These are phyloP conservation scores for Heritiera fomes DNA, from an alignment of 345 rosid genomes.

Conservation along the genomic window DNA sequence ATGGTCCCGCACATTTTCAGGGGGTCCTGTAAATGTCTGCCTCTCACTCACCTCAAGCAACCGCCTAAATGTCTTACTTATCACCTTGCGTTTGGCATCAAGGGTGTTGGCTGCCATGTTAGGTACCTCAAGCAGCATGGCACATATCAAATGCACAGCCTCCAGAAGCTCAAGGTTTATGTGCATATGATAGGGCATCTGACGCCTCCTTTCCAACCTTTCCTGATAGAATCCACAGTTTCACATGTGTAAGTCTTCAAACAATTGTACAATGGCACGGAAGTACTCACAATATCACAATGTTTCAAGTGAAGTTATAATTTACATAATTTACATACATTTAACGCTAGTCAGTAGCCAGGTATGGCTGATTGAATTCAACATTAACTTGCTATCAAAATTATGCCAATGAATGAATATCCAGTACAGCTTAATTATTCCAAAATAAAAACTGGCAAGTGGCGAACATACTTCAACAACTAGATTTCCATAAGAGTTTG, in stretches of 20 bases:
- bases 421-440: background rate
- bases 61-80: slow-evolving; percentile 82
- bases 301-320: background rate
- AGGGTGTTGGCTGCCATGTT: slow-evolving; percentile 79
- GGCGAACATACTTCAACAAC: slow-evolving; percentile 4
- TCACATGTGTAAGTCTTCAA: background rate
- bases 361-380: background rate
- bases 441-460: background rate
- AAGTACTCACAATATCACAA: background rate
- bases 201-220: slow-evolving; percentile 83
- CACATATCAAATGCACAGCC: slow-evolving; percentile 83
- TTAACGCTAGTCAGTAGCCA: background rate
- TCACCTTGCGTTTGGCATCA: slow-evolving; percentile 62
- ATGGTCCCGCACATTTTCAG: slow-evolving; percentile 89
- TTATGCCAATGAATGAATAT: background rate
- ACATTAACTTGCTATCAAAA: background rate
- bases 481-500: background rate
- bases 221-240: slow-evolving; percentile 49
- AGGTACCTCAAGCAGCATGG: slow-evolving; percentile 95
- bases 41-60: slow-evolving; percentile 72
- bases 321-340: background rate
- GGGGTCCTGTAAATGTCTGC: slow-evolving; percentile 83
- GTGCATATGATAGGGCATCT: slow-evolving; percentile 98
- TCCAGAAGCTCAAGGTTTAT: slow-evolving; percentile 94
- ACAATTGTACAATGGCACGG: background rate